These are phyloP conservation scores for Begonia loranthoides DNA, from an alignment of 306 rosid species.

Conservation along the genomic window DNA sequence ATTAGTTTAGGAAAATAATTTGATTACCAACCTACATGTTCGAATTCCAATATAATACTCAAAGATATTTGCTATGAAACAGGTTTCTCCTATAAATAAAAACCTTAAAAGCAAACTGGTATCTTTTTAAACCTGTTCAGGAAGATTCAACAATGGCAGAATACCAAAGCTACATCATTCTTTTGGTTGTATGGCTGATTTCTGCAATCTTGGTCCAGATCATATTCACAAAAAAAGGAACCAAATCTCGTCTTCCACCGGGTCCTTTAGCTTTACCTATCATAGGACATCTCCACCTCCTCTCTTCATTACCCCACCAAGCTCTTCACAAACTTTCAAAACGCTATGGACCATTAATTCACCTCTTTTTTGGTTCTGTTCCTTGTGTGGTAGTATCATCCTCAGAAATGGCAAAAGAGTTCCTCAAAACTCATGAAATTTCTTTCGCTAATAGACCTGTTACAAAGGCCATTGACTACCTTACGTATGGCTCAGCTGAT, in stretches of 20 bases:
- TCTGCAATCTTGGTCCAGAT: conserved; percentile 15
- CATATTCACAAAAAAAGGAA: conserved; percentile 15
- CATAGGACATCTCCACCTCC: conserved; percentile 35
- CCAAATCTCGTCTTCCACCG: conserved; percentile 21
- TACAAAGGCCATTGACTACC: conserved; percentile 13
- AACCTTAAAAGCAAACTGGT: background rate
- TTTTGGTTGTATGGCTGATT: conserved; percentile 22
- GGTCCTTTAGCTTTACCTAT: conserved; percentile 23
- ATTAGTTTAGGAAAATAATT: background rate
- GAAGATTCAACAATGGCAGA: conserved; percentile 24
- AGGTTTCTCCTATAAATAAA: background rate
- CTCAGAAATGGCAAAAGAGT: conserved; percentile 24
- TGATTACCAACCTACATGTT: background rate
- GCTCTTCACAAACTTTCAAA: conserved; percentile 26
- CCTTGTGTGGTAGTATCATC: conserved; percentile 25
- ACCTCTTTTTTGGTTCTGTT: conserved; percentile 26
- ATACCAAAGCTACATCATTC: conserved; percentile 21
- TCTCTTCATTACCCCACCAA: conserved; percentile 27
- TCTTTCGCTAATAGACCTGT: conserved; percentile 20
- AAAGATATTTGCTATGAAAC: background rate
- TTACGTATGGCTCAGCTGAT: conserved; percentile 22
- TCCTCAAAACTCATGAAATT: conserved; percentile 20
- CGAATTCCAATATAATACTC: background rate
- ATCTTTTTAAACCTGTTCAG: background rate
- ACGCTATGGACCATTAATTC: conserved; percentile 19